These are phyloP conservation scores for Boletales sp. DNA, from an alignment of 768 basidiomycete genomes.

Conservation along the genomic window DNA sequence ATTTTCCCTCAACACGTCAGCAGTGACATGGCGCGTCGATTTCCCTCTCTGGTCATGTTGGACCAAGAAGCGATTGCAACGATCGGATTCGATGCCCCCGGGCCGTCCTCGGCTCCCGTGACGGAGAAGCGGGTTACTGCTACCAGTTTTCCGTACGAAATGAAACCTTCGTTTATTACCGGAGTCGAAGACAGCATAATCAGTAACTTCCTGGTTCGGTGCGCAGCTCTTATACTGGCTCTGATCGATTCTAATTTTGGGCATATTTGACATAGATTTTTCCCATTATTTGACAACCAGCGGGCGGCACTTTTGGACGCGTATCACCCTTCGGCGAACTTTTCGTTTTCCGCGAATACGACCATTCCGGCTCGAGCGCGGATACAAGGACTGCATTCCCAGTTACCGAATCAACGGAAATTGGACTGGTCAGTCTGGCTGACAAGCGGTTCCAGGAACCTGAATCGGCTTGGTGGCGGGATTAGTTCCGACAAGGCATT, in stretches of 20 bases:
- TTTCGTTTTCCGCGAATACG: conserved; percentile 87
- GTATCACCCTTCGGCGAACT: conserved; percentile 85
- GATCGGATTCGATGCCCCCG: conserved; percentile 76
- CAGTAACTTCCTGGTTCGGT: conserved; percentile 77
- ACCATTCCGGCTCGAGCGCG: conserved; percentile 75
- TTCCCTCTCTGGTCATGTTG: conserved; percentile 77
- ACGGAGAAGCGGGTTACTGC: conserved; percentile 46
- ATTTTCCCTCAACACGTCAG: conserved; percentile 5
- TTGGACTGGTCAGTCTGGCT: conserved; percentile 78
- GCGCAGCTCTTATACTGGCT: conserved; percentile 23
- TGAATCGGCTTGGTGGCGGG: conserved; percentile 61
- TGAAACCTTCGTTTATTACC: conserved; percentile 69
- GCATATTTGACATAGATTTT: conserved; percentile 54
- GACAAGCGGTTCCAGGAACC: conserved; percentile 65
- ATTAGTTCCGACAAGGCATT: conserved; percentile 59
- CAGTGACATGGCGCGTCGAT: conserved; percentile 79
- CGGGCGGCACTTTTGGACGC: conserved; percentile 63
- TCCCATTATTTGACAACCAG: conserved; percentile 78
- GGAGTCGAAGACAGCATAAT: conserved; percentile 69
- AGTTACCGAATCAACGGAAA: conserved; percentile 80
- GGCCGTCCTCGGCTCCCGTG: conserved; percentile 42
- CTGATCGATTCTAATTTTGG: conserved; percentile 5
- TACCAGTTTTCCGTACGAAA: conserved; percentile 74
- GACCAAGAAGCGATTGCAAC: conserved; percentile 75
- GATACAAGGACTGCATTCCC: conserved; percentile 61